These are phyloP conservation scores for Kwoniella botswanensis DNA, from an alignment of 768 basidiomycete species.

Conservation along the genomic window DNA sequence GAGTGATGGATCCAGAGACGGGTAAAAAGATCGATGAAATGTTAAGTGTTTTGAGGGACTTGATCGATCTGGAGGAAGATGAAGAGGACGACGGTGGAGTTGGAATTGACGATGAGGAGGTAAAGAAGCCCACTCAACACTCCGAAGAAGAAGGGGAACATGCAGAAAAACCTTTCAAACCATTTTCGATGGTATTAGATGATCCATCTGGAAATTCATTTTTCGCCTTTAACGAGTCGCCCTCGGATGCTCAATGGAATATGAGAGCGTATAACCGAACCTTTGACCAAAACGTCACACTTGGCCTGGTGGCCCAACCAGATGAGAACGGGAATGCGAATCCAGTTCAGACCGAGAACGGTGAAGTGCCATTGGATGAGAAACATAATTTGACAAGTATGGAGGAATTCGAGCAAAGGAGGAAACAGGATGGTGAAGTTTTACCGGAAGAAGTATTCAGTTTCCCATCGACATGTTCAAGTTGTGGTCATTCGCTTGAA, in stretches of 20 bases:
- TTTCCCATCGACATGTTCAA: constrained; percentile 86
- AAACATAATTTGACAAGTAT: constrained; percentile 47
- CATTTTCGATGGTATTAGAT: constrained; percentile 83
- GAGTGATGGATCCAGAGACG: constrained; percentile 70
- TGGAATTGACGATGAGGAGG: constrained; percentile 64
- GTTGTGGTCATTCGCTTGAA: constrained; percentile 79
- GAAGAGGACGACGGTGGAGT: constrained; percentile 64
- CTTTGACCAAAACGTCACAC: constrained; percentile 73
- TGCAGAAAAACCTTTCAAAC: constrained; percentile 64
- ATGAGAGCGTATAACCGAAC: constrained; percentile 80
- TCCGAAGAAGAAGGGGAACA: constrained; percentile 49
- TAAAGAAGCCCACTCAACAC: constrained; percentile 61
- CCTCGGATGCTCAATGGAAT: constrained; percentile 92
- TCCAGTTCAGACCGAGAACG: constrained; percentile 45
- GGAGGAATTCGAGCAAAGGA: constrained; percentile 41
- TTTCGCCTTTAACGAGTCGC: constrained; percentile 83
- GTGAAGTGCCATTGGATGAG: constrained; percentile 35
- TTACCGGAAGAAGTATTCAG: constrained; percentile 82
- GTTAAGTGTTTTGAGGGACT: constrained; percentile 62
- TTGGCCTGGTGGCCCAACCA: constrained; percentile 69
- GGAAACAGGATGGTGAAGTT: constrained; percentile 41
- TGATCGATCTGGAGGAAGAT: constrained; percentile 47
- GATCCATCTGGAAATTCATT: constrained; percentile 98
- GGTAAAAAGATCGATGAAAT: constrained; percentile 76
- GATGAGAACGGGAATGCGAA: constrained; percentile 37